Base-by-base conservation (phyloP, 192 early-diverging fungal genomes). In the Chytriomyces hyalinus region DNA sequence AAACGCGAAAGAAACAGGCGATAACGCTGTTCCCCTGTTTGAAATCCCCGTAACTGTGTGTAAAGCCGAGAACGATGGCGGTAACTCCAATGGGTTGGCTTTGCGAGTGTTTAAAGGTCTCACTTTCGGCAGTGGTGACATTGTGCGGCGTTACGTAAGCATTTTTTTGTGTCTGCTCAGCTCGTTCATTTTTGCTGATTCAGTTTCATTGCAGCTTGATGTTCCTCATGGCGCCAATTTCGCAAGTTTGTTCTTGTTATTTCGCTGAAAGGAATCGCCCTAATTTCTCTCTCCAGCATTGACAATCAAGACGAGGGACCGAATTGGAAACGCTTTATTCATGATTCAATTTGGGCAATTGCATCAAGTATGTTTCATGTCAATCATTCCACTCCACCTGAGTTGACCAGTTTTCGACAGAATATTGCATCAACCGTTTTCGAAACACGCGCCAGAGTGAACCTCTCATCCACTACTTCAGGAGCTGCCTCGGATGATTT, bases 31-130 rank as follows among this genome's bases (percentile, higher is more conserved):
- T n/a, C 53, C 53, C 13, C 1, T 57, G 13, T 97, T 97, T 85
- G 83, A 82, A 65, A 82, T 99, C 53, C 97, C 97, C 7, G 85
- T 99, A 15, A 95, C 94, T 8, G 92, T 98, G 20, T 90, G 91
- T 73, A 97, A 96, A 82, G 94, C 96, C 7, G 78, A 85, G 24
- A 61, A 81, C 8, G 76, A 66, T 61, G 69, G 63, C 47, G 53
- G 53, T 20, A 57, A 57, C 13, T n/a, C 62, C 28, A 60, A n/a
- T 22, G 44, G 67, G 13, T 78, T 11, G 86, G 84, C 86, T 10
- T 84, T 78, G 57, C 70, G 90, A 48, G 74, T 77, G 36, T 94
- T 91, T 72, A 75, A 85, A 20, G 78, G 81, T 10, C 70, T 94
- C 45, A 80, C 36, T 13, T 95, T 95, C 66, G 82, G 81, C 7